phyloP scores from a whole-genome alignment of 2,329 filamentous ascomycete species.

The Stachybotrys elegans region DNA sequence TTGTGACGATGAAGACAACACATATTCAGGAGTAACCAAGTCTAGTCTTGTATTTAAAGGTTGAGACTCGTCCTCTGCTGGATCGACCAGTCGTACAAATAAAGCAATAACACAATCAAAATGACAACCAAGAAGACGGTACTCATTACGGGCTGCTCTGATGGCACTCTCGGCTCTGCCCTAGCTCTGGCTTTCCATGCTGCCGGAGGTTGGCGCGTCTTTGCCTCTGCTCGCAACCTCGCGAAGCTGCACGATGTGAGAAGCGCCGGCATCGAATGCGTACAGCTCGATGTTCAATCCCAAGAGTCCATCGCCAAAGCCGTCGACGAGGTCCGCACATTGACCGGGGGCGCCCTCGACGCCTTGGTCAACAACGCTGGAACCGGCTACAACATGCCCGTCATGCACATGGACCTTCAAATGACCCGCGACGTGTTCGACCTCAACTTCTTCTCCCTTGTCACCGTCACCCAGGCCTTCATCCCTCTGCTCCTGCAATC shows the following conservation, averaged over 20 bases:
- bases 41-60: too few relatives aligned
- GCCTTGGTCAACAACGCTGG: slow-evolving; percentile 25
- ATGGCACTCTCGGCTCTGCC: slow-evolving; percentile 23
- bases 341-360: slow-evolving; percentile 20
- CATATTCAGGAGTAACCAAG: too few relatives aligned
- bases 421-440: slow-evolving; percentile 15
- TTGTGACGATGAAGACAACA: too few relatives aligned
- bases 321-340: slow-evolving; percentile 8
- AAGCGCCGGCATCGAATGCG: slow-evolving; percentile 12
- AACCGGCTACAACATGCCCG: slow-evolving; percentile 15
- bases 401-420: slow-evolving; percentile 14
- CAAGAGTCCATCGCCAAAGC: slow-evolving; percentile 14
- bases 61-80: too few relatives aligned
- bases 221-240: slow-evolving; percentile 22
- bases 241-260: slow-evolving; percentile 15
- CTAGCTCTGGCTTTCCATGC: slow-evolving; percentile 23
- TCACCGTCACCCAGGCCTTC: slow-evolving; percentile 16
- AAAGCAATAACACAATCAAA: too few relatives aligned
- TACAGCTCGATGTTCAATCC: slow-evolving; percentile 18
- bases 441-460: slow-evolving; percentile 19
- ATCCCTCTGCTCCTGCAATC: slow-evolving; percentile 16
- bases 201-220: slow-evolving; percentile 20
- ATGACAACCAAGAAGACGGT: slow-evolving; percentile 13
- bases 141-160: slow-evolving; percentile 29
- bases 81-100: too few relatives aligned